Evolutionary conservation across 2,329 filamentous ascomycete genomes (phyloP), one percentile per base, ranked within the genome.

Genomic region (Ustulina deusta): DNA sequence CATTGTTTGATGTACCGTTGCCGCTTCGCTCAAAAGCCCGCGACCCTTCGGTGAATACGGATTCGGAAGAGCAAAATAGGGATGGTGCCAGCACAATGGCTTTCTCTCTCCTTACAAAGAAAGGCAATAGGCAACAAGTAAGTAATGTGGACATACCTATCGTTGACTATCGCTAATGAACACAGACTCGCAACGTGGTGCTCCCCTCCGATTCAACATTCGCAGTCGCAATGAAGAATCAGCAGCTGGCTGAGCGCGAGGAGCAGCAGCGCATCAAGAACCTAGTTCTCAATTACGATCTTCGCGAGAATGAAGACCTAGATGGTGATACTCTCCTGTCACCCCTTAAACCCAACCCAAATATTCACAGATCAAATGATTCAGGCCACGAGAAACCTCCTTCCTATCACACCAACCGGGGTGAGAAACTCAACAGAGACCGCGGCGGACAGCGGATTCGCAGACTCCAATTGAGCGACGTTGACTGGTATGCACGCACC

Each of bases 181-280:
- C 62, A 34, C 74, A 97, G 93, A 97, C 95, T 25, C 92, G 93
- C 58, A 96, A 93, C 6, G 94, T 98, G 73, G 94, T 96, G 75
- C 84, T 98, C 55, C 92, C 92, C 10, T 90, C 95, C 1, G 93
- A 99, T 79, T 98, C 96, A 0, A 94, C 90, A 57, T 97, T 99
- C 81, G 96, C 96, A 6, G 88, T 98, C 72, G 96, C 96, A 49
- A 96, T 99, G 94, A 96, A 93, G 78, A 94, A 89, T 68, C 94
- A 98, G 82, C 94, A 97, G 78, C 92, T 97, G 81, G 95, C 94
- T 2, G 95, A 98, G 78, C 91, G 92, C 61, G 96, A 97, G 78
- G 97, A 99, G 79, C 95, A 99, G 79, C 94, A 97, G 79, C 92
- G 96, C 70, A 99, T 99, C 88, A 99, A 99, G 84, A 97, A 93